Conservation (phyloP, 768 basidiomycete genomes). For the Boletus rubescentipes region DNA sequence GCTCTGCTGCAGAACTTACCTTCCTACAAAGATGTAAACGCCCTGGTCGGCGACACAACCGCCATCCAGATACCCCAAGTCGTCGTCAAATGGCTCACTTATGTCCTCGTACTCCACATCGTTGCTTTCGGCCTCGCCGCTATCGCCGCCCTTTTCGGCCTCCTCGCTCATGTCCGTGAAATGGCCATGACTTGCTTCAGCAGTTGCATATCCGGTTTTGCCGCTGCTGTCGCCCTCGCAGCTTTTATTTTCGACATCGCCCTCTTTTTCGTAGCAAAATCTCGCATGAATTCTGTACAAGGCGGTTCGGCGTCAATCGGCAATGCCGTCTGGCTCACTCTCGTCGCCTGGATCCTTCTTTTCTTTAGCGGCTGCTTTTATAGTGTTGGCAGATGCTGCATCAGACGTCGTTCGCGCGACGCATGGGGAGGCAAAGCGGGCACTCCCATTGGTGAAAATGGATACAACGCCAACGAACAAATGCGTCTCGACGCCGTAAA, state of each 20-base stretch:
- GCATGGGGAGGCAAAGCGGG: conserved; percentile 39
- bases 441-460: conserved; percentile 24
- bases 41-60: conserved; percentile 67
- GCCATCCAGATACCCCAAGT: conserved; percentile 75
- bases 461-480: conserved; percentile 50
- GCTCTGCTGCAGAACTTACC: conserved; percentile 4
- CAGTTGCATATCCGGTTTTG: conserved; percentile 77
- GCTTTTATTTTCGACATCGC: conserved; percentile 94
- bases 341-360: conserved; percentile 80
- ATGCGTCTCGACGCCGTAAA: conserved; percentile 83
- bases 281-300: conserved; percentile 70
- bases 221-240: conserved; percentile 71
- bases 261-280: conserved; percentile 86
- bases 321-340: conserved; percentile 88
- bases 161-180: conserved; percentile 85
- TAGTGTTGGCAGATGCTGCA: conserved; percentile 80
- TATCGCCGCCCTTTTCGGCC: conserved; percentile 73
- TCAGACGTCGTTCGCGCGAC: conserved; percentile 51
- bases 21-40: conserved; percentile 65
- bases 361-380: conserved; percentile 93
- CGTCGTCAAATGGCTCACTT: conserved; percentile 93
- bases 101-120: conserved; percentile 88
- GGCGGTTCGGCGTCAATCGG: conserved; percentile 82
- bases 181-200: conserved; percentile 85
- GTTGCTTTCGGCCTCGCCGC: conserved; percentile 78